These are phyloP conservation scores for Musa beccarii DNA, from an alignment of 176 grass and related monocot genomes.

Conservation along the genomic window DNA sequence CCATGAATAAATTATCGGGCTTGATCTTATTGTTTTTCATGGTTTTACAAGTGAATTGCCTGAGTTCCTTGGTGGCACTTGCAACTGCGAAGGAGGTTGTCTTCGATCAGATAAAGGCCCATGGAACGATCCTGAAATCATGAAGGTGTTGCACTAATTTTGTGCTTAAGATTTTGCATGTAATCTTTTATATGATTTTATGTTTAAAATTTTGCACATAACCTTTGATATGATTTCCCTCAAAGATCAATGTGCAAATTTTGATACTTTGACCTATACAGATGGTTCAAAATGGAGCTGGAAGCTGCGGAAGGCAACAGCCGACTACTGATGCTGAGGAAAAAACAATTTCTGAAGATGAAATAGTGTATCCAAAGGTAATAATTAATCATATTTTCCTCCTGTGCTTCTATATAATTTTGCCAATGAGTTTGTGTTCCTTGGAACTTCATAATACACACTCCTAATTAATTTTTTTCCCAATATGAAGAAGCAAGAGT, in stretches of 20 bases:
- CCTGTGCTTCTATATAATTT: background rate
- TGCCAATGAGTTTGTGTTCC: background rate
- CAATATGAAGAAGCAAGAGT: constrained; percentile 59
- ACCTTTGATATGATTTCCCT: background rate
- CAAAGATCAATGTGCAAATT: background rate
- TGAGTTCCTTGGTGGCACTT: constrained; percentile 87
- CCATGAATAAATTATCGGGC: background rate
- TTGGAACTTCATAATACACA: background rate
- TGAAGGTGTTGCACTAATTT: constrained; percentile 38
- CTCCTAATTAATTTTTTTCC: constrained; percentile 16
- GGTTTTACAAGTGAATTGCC: constrained; percentile 61
- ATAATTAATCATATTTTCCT: background rate
- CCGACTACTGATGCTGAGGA: constrained; percentile 33
- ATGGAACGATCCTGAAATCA: constrained; percentile 80
- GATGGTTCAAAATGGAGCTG: constrained; percentile 76
- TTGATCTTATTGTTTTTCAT: background rate
- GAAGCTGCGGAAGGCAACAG: constrained; percentile 45
- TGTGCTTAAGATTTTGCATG: background rate
- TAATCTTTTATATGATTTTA: background rate
- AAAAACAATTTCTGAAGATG: constrained; percentile 84
- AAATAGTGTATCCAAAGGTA: constrained; percentile 47
- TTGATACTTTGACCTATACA: constrained; percentile 20
- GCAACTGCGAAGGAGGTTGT: constrained; percentile 80
- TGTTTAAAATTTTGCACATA: background rate
- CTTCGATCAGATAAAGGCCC: constrained; percentile 90